Evolutionary conservation across 257 asterid genomes (phyloP), one percentile per base, ranked within the genome.

Genomic region (Solanum piurae): DNA sequence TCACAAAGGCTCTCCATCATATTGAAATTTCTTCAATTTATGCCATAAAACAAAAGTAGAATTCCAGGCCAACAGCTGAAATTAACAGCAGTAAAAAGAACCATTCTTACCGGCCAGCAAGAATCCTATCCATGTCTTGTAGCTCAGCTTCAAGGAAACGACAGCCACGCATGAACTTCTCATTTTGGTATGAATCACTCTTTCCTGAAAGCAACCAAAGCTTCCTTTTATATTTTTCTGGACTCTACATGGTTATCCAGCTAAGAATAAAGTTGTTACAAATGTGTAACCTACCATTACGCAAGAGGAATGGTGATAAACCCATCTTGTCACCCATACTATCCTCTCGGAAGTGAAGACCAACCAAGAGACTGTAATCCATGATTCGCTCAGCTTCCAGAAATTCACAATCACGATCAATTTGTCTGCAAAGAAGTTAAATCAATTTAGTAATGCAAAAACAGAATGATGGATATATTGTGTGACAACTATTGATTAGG

Each of bases 131-230:
- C 98, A 91, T 95, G 87, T 95, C 97, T 91, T 97, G 99, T 62
- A 97, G 90, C 90, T 97, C 99, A 3, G 99, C 99, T 92, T 97
- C 98, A 9, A 97, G 98, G 89, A 97, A 95, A 79, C 99, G 97
- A 90, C 96, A 93, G 60, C 98, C 98, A 12, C 98, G 98, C 98
- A 94, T 97, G 88, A 93, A 94, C 92, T 97, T 97, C 40, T 97
- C 99, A 55, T 90, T 94, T 87, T 92, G 95, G 88, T 86, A 97
- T 0, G 99, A 94, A 86, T 95, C 98, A 36, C 85, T 92, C 89
- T 91, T 92, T 49, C 98, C 98, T 95, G 97, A 88, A 79, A 72
- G 37, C 60, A 79, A 90, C 73, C 20, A 85, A 42, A 86, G 25
- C 71, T 83, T 52, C 34, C 84, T 83, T 88, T 86, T 25, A 91